Conservation (phyloP, 2,329 filamentous ascomycete genomes). For the Daldinia sp. region DNA sequence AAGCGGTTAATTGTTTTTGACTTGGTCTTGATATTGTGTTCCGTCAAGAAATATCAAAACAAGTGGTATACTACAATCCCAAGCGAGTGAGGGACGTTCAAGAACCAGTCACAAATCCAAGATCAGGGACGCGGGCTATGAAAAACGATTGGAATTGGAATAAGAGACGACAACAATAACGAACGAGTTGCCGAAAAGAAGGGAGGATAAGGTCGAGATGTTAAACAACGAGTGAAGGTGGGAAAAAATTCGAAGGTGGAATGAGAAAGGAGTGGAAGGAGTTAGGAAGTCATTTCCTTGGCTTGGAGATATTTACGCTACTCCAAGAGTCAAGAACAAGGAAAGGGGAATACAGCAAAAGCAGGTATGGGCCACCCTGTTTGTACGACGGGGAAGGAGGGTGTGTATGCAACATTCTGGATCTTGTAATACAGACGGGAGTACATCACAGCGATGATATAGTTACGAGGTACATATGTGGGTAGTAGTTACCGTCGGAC, state of each 20-base stretch:
- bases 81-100: conserved; percentile 33
- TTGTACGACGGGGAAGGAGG: conserved; percentile 25
- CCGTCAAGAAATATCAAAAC: conserved; percentile 22
- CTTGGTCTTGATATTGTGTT: conserved; percentile 1
- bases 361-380: conserved; percentile 17
- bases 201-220: conserved; percentile 18
- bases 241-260: conserved; percentile 13
- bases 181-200: conserved; percentile 43
- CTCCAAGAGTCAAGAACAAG: conserved; percentile 18
- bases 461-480: background rate
- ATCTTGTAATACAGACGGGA: too few species aligned
- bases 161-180: conserved; percentile 41
- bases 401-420: conserved; percentile 28
- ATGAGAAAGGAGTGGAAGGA: conserved; percentile 13
- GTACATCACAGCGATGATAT: background rate
- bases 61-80: conserved; percentile 24
- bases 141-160: conserved; percentile 19
- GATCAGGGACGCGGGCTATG: conserved; percentile 15
- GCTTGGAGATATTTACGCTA: conserved; percentile 18
- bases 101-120: conserved; percentile 18
- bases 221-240: conserved; percentile 38
- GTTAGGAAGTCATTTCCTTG: conserved; percentile 23
- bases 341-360: conserved; percentile 27
- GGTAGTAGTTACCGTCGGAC: background rate
- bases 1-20: conserved; percentile 21